Evolutionary conservation across 75 land plant species (phyloP), one percentile per base, ranked within the genome.

Genomic region (Selaginella tamariscina): DNA sequence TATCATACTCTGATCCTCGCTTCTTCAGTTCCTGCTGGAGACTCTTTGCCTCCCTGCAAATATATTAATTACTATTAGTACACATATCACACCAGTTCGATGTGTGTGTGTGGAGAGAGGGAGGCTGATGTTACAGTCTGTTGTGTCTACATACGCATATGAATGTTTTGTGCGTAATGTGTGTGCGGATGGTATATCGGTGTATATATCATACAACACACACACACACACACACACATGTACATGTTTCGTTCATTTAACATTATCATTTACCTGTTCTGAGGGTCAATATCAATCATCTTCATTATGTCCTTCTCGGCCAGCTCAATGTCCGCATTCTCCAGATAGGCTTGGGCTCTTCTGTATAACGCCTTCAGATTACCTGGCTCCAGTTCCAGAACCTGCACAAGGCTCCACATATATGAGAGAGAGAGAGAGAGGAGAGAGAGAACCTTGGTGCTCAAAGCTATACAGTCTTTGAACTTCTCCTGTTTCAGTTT

Each of bases 281-380:
- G 62, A 5, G 62, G 62, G 23, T 59, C 62, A 5, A n/a, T 8
- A 59, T 2, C 26, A 59, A 59, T 23, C 62, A 59, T 59, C 62
- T 26, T 21, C 21, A 2, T 59, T 21, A 59, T 21, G 62, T 59
- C 62, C 26, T 59, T 59, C 8, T 21, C 62, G n/a, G 62, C 62
- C 23, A 59, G 62, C 8, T 59, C 62, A 59, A 59, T 23, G 26
- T 59, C 62, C 26, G 62, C 62, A n/a, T 59, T 59, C 26, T 59
- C 62, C 26, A 59, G 8, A 59, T 59, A 59, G 8, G 62, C 62
- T n/a, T 59, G 62, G 26, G 62, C 62, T 26, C 62, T 5, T 21
- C 62, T 21, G 23, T 59, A 59, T 9, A 59, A 23, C 23, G 62
- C 62, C n/a, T 59, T 59, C 26, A 59, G 8, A 27, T 59, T 59